Evolutionary conservation across 2,329 filamentous ascomycete species (phyloP).

Genomic region (Cordyceps pruinosa): DNA sequence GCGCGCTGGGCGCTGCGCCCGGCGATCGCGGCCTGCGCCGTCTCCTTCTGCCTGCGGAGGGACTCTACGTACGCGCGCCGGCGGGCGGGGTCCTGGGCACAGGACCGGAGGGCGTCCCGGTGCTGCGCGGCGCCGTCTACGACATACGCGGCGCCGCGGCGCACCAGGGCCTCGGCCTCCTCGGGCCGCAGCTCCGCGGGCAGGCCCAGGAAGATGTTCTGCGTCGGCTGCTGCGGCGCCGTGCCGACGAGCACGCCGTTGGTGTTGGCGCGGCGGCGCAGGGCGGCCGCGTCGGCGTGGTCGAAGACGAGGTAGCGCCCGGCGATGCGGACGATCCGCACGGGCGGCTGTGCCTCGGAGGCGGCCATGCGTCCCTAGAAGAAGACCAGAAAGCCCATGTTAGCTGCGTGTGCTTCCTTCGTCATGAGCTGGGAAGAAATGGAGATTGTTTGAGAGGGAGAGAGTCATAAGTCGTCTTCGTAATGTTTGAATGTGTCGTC

Average conservation of each 20-base stretch:
- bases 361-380: conserved; percentile 15
- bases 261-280: conserved; percentile 75
- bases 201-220: conserved; percentile 87
- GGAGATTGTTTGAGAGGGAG: not conserved
- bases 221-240: conserved; percentile 84
- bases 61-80: conserved; percentile 58
- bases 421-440: not conserved
- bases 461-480: conserved; percentile 39
- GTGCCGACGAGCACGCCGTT: conserved; percentile 82
- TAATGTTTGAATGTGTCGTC: conserved; percentile 37
- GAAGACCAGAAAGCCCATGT: not conserved
- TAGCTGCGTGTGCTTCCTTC: not conserved
- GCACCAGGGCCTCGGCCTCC: conserved; percentile 75
- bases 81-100: conserved; percentile 46
- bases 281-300: conserved; percentile 66
- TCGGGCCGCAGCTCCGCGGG: conserved; percentile 87
- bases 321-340: conserved; percentile 75
- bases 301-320: conserved; percentile 87
- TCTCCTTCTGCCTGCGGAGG: conserved; percentile 38
- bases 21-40: conserved; percentile 33
- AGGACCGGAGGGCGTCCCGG: conserved; percentile 51
- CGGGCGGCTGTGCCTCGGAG: conserved; percentile 30
- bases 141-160: conserved; percentile 68
- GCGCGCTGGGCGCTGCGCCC: conserved; percentile 33
- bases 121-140: conserved; percentile 74